Conservation (phyloP, 2,329 filamentous ascomycete genomes). For the Paramyrothecium roridum region DNA sequence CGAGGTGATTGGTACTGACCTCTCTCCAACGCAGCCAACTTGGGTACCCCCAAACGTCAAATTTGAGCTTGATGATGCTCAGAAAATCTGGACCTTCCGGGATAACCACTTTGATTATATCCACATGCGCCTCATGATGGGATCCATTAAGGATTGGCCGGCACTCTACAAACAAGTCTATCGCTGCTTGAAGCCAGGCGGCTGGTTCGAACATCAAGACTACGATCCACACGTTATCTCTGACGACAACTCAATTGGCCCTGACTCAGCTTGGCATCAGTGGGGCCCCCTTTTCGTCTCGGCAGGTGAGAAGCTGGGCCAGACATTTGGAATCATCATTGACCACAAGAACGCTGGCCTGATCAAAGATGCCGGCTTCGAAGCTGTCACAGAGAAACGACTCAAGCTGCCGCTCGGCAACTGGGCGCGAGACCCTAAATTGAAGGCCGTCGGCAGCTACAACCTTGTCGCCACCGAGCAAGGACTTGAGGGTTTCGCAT, state of each 20-base stretch:
- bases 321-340: neutral
- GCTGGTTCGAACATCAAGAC: neutral
- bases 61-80: slow-evolving; percentile 26
- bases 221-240: neutral
- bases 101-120: slow-evolving; percentile 16
- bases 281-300: neutral
- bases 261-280: neutral
- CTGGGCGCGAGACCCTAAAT: neutral
- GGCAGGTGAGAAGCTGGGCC: neutral
- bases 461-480: neutral
- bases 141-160: slow-evolving; percentile 19
- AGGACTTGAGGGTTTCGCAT: neutral
- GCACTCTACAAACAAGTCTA: neutral
- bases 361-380: neutral
- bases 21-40: neutral
- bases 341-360: neutral
- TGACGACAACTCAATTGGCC: neutral
- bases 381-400: neutral
- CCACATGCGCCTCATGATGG: slow-evolving; percentile 18
- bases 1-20: neutral
- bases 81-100: slow-evolving; percentile 35
- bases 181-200: neutral
- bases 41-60: slow-evolving; percentile 21
- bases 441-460: neutral
- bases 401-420: neutral